A percentile compares a stretch with the other conserved stretches of the same genome.
These are phyloP conservation scores for Myxozyma kluyveri DNA, from an alignment of 805 yeast genomes.

Conservation along the genomic window DNA sequence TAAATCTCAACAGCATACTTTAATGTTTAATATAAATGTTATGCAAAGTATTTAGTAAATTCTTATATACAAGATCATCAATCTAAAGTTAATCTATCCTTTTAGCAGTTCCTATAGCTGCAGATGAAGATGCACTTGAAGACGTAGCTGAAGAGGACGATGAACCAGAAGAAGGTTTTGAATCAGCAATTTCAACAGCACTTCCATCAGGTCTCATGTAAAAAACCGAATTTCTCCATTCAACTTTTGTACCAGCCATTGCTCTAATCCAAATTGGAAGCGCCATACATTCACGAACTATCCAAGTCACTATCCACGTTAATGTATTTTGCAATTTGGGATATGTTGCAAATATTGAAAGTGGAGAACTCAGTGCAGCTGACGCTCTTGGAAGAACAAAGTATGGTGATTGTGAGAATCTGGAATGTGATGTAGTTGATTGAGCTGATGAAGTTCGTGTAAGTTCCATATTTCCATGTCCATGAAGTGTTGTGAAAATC, in stretches of 20 bases:
- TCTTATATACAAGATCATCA: no score
- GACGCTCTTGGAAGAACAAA: slow-evolving; percentile 28
- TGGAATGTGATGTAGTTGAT: slow-evolving; percentile 8
- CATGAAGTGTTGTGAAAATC: slow-evolving; percentile 51
- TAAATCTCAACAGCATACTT: no score
- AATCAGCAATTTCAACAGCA: slow-evolving; percentile 55
- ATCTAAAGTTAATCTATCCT: no score
- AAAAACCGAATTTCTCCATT: slow-evolving; percentile 74
- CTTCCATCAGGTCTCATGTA: slow-evolving; percentile 68
- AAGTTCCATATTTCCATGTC: slow-evolving; percentile 33
- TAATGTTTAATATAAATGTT: no score
- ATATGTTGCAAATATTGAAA: not conserved
- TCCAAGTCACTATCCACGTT: slow-evolving; percentile 53
- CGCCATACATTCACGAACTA: slow-evolving; percentile 67
- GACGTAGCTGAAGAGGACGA: not conserved
- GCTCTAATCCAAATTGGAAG: slow-evolving; percentile 82
- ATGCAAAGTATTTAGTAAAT: no score
- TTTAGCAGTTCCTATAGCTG: no score
- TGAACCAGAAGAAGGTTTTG: not conserved
- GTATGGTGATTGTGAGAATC: not conserved
- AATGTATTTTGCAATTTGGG: not conserved
- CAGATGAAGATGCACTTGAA: not conserved
- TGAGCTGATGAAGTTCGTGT: slow-evolving; percentile 19
- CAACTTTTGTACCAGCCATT: slow-evolving; percentile 63
- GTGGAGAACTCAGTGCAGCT: slow-evolving; percentile 33